Evolutionary conservation across 2,329 filamentous ascomycete genomes (phyloP).

Genomic region (Epichloe elymi): DNA sequence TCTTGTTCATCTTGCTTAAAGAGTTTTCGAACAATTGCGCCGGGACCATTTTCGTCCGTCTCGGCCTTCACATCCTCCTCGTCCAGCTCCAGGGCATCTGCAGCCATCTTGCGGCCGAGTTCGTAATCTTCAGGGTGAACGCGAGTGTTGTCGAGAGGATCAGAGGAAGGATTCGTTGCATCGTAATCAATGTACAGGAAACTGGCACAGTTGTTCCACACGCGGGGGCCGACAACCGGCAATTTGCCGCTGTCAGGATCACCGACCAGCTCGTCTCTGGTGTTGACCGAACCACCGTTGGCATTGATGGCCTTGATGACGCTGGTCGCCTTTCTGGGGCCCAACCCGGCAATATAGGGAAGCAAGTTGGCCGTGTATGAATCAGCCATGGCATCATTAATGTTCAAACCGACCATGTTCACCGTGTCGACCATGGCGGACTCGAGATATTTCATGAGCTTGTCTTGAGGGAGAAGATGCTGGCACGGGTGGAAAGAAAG

Average conservation of each 20-base stretch:
- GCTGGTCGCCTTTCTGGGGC: slow-evolving; percentile 78
- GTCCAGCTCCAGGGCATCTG: slow-evolving; percentile 88
- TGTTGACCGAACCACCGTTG: slow-evolving; percentile 76
- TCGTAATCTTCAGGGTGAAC: slow-evolving; percentile 98
- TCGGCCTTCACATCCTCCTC: slow-evolving; percentile 97
- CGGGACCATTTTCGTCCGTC: slow-evolving; percentile 76
- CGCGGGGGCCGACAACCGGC: slow-evolving; percentile 72
- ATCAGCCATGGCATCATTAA: slow-evolving; percentile 81
- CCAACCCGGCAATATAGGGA: slow-evolving; percentile 82
- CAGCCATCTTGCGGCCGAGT: slow-evolving; percentile 94
- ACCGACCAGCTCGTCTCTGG: slow-evolving; percentile 76
- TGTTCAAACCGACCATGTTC: slow-evolving; percentile 88
- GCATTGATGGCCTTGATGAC: slow-evolving; percentile 66
- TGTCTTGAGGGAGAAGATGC: slow-evolving; percentile 75
- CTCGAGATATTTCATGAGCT: slow-evolving; percentile 74
- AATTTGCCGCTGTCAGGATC: slow-evolving; percentile 68
- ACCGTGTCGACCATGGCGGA: slow-evolving; percentile 99
- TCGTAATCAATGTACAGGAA: slow-evolving; percentile 89
- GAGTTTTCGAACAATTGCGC: slow-evolving; percentile 87
- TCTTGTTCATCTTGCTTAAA: slow-evolving; percentile 90
- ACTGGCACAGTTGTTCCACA: slow-evolving; percentile 95
- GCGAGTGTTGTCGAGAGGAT: slow-evolving; percentile 91
- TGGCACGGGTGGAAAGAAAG: slow-evolving; percentile 85
- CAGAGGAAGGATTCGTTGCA: slow-evolving; percentile 63
- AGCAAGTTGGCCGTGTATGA: slow-evolving; percentile 74